A percentile compares a stretch with the other conserved stretches of the same genome.
Conservation (phyloP, 1,284 basidiomycete species). For the Tetrapyrgos nigripes region DNA sequence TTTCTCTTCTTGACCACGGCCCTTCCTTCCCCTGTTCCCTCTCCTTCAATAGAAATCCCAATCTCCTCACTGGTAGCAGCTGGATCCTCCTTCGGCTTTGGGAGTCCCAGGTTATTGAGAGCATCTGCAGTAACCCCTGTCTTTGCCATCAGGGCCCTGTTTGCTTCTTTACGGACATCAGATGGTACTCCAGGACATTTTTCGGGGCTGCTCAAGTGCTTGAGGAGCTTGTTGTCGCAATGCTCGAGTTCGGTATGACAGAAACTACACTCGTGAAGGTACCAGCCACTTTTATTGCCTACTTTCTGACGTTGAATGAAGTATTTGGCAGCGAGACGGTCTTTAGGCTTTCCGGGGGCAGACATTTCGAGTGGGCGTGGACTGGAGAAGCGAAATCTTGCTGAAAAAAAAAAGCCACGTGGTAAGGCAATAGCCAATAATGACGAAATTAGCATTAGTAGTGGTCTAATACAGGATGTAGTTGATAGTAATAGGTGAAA, state of each 20-base stretch:
- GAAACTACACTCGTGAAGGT: neutral
- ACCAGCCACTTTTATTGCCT: neutral
- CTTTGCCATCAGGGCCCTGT: neutral
- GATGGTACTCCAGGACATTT: conserved; percentile 12
- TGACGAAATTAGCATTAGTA: no score
- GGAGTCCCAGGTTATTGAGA: neutral
- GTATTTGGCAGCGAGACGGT: neutral
- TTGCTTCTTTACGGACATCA: neutral
- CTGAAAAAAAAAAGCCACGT: no score
- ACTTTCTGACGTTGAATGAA: neutral
- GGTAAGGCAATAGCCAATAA: no score
- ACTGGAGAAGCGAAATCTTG: no score
- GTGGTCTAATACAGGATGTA: no score
- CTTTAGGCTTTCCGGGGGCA: no score
- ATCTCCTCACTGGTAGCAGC: no score
- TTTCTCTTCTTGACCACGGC: no score
- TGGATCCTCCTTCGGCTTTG: neutral
- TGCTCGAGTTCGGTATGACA: conserved; percentile 17
- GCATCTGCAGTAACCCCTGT: neutral
- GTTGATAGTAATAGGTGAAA: no score
- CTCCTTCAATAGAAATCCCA: no score
- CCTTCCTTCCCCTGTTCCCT: neutral
- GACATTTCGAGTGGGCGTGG: no score
- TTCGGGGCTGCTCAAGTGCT: conserved; percentile 15
- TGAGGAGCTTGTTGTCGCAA: conserved; percentile 21